Evolutionary conservation across 495 filamentous ascomycete genomes (phyloP).

Genomic region (Talaromyces nanjingensis): DNA sequence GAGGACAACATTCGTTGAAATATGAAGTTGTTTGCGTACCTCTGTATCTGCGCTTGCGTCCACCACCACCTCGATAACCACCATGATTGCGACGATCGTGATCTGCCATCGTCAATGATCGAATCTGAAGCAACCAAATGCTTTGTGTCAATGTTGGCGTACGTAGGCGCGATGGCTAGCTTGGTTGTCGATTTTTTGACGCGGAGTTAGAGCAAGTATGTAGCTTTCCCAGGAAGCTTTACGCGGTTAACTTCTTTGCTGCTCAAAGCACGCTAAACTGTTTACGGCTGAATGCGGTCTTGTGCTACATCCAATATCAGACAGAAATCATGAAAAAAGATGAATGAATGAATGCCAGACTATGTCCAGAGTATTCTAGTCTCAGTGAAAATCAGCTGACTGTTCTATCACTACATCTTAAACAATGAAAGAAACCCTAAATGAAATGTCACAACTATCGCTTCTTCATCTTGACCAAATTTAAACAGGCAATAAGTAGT

Average conservation of each 20-base stretch:
- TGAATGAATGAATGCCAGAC: neutral
- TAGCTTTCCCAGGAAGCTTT: neutral
- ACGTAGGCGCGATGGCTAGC: neutral
- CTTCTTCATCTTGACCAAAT: too few relatives aligned
- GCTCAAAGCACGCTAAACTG: neutral
- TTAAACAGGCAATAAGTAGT: neutral
- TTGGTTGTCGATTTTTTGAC: neutral
- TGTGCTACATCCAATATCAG: neutral
- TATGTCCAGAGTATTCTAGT: neutral
- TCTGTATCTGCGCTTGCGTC: conserved; percentile 59
- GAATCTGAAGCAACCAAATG: neutral
- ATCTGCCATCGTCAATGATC: conserved; percentile 56
- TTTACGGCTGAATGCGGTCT: neutral
- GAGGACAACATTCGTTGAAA: too few relatives aligned
- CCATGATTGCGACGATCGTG: conserved; percentile 57
- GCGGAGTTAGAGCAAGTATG: neutral
- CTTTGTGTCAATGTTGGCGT: neutral
- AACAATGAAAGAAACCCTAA: neutral
- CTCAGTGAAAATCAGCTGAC: neutral
- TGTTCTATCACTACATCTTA: neutral
- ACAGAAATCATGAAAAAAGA: neutral
- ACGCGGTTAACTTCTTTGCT: neutral
- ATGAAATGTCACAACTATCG: neutral
- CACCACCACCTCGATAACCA: conserved; percentile 43
- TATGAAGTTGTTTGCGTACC: conserved; percentile 23